Evolutionary conservation across 1,284 basidiomycete genomes (phyloP), one percentile per base, ranked within the genome.

Genomic region (Moniliophthora roreri): DNA sequence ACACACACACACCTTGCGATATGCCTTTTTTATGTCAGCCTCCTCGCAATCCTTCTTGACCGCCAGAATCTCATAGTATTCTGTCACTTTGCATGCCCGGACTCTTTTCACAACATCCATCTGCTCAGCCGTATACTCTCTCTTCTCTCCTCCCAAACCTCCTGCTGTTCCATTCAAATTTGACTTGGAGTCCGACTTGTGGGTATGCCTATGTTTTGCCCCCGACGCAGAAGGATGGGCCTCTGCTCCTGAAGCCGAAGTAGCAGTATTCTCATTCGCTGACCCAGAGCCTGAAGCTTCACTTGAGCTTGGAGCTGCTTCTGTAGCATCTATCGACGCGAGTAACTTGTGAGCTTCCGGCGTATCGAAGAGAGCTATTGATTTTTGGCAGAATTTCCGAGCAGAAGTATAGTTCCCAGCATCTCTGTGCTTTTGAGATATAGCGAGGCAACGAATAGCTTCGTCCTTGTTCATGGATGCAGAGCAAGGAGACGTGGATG

Each of bases 21-120:
- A 99, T 16, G 96, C 95, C 73, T 93, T 95, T 79, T 98, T 98
- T 54, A 99, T 83, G 50, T 98, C 95, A 7, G 73, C 81, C 62
- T 98, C 96, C 21, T 93, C 85, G 65, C 94, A 96, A 4, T 85
- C 85, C 71, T 82, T 88, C 69, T 95, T 88, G 54, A 99, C 69
- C 1, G 82, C 78, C 60, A 99, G 72, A 58, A 99, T 98, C 69
- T 92, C 90, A 71, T 99, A 99, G 70, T 97, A 99, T 67, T 94
- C 88, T 44, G 91, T 90, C 18, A 87, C 79, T 67, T 91, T 91
- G 74, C 96, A 98, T 32, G 79, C 72, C 63, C 88, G 82, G 53
- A 99, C 89, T 47, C 93, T 79, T 67, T 91, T 92, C 53, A 99
- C 97, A 38, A 97, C 80, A 15, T 85, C 84, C 24, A 81, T 71